Base-by-base conservation (phyloP, 2,329 filamentous ascomycete species). In the Penicillium italicum region DNA sequence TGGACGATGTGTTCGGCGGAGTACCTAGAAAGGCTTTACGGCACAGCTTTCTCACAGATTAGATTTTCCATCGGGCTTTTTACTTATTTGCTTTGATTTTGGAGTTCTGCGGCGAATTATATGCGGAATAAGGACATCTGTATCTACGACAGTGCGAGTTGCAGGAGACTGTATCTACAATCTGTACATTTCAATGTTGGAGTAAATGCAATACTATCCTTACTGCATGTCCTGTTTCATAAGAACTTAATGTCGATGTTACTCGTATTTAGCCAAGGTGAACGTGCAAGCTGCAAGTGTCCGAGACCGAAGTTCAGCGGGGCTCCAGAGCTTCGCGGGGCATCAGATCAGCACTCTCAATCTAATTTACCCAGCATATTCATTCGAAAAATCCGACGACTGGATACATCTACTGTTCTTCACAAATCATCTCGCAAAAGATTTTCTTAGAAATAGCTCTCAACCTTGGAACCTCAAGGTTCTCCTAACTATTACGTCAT, bases 131-230 rank as follows among this genome's bases (percentile, higher is more conserved):
- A 20, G 50, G 50, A 45, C 34, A 33, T 31, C 3, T 33, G 42
- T 52, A 52, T 52, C 41, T 52, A 52, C 36, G 36, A 49, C 50
- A 33, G 33, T 45, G 33, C 24, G 26, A 53, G 50, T 26, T 46
- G 18, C 50, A 46, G 43, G 41, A 18, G 36, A 34, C 28, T n/a
- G 11, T 12, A 37, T 36, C 51, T 54, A 18, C 45, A 28, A 37
- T 53, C 20, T 54, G 44, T 54, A 31, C 22, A 50, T 54, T 43
- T 11, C 20, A 44, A 26, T 20, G n/a, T 48, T 45, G 36, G n/a
- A 50, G 37, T 50, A 26, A 49, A 53, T 49, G 18, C 14, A 42
- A 54, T n/a, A 36, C 26, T 48, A n/a, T 11, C 30, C 22, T 8
- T 45, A 33, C 44, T 38, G 12, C 8, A 3, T 16, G 5, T 11